Base-by-base conservation (phyloP, 1,284 basidiomycete genomes). In the Cryptococcus hybrid region DNA sequence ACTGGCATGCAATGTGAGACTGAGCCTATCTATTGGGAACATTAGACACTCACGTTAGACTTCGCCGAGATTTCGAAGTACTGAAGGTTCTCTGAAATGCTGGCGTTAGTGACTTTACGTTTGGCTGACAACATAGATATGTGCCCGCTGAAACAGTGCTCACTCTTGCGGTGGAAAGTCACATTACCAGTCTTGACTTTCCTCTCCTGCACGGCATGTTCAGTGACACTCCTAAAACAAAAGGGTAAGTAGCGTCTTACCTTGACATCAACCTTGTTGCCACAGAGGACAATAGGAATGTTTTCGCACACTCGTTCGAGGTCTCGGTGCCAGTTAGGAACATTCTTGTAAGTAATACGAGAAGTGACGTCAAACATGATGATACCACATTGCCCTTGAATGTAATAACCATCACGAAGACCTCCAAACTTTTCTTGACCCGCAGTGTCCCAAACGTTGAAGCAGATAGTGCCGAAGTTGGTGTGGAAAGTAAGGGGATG, bases 351-450 rank as follows among this genome's bases (percentile, higher is more conserved):
- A 56, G 96, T 99, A 86, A 99, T 99, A 74, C 96, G 88, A 56
- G 94, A 95, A 60, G 96, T 99, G 63, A 99, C 96, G 78, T 99
- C 96, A 82, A 99, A 99, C 96, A 99, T 99, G 87, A 99, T 99
- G 84, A 99, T 99, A 77, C 96, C 96, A 76, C 94, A 99, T 80
- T 99, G 94, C 70, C 96, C 96, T 80, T 96, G 93, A 78, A 97
- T 96, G 82, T 97, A 97, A 82, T 96, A 96, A 54, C 93, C 93
- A 80, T 96, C 93, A 68, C 94, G 90, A 63, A 97, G 88, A 76
- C 93, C 93, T 83, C 94, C 93, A 69, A 99, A 99, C 83, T 99
- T 99, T 82, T 99, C 96, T 83, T 99, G 96, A 53, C 96, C 96
- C 56, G 96, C 96, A 46, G 96, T 99, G 81, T 99, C 96, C 96